phyloP scores from a whole-genome alignment of 148 eudicot genomes.

The Cornus controversa region DNA sequence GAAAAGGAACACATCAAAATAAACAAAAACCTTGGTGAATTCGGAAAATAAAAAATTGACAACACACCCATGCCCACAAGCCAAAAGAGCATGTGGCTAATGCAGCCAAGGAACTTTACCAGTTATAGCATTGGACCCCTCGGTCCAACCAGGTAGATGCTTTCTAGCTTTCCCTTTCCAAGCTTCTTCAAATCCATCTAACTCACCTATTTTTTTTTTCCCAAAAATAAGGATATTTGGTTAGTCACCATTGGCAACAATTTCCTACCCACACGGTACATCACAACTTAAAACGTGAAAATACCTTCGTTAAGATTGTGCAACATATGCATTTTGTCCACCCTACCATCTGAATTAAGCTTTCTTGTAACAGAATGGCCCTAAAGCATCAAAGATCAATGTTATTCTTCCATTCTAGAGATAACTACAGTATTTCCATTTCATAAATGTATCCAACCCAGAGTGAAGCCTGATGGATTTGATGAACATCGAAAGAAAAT shows the following conservation, averaged over 20 bases:
- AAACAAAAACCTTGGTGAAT: neutral
- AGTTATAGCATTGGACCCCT: slow-evolving; percentile 39
- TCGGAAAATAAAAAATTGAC: neutral
- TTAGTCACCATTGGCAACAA: neutral
- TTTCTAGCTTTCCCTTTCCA: slow-evolving; percentile 81
- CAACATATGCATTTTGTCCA: slow-evolving; percentile 73
- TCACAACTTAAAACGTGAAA: neutral
- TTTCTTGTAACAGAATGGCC: slow-evolving; percentile 87
- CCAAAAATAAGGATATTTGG: neutral
- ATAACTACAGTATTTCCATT: neutral
- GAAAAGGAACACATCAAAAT: neutral
- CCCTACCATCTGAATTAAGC: slow-evolving; percentile 79
- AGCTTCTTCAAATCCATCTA: slow-evolving; percentile 71
- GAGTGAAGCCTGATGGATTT: neutral
- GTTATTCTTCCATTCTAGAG: neutral
- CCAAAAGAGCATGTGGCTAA: neutral
- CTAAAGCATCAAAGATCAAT: slow-evolving; percentile 30
- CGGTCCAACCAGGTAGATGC: slow-evolving; percentile 60
- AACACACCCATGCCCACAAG: neutral
- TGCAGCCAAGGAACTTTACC: slow-evolving; percentile 10
- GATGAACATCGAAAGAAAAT: neutral
- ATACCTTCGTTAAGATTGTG: slow-evolving; percentile 88
- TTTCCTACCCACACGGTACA: neutral
- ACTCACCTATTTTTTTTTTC: slow-evolving; percentile 47
- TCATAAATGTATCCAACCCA: neutral